Evolutionary conservation across 768 basidiomycete species (phyloP), one percentile per base, ranked within the genome.

Genomic region (Coprinopsis strossmayeri): DNA sequence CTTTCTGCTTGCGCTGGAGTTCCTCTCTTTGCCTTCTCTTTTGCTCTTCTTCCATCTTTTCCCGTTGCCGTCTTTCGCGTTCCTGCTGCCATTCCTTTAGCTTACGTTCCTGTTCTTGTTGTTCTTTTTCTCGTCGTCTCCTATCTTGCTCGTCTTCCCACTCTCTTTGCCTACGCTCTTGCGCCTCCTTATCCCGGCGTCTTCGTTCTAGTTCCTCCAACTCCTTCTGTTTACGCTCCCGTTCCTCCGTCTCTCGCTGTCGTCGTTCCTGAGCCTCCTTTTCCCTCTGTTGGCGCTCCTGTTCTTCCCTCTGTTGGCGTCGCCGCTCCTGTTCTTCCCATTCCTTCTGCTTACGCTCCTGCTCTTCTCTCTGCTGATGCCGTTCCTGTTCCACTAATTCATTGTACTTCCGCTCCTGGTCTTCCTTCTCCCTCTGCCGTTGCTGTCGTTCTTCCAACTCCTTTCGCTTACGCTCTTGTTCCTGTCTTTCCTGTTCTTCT

Each of bases 11-110:
- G 58, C 28, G 30, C 28, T 46, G 5, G 12, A 30, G 27, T 23
- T 39, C 38, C 39, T 38, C 37, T 18, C 44, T 51, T 77, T 64
- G 41, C 41, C 41, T 42, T 18, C 17, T 12, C 24, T 21, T 23
- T 21, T 18, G 18, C 24, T 42, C 41, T 82, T 77, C 46, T 17
- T 38, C 18, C 82, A 77, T 45, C 81, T 77, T 55, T 77, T 70
- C 27, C 28, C 40, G 9, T 20, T 18, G 10, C 35, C 46, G 18
- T 38, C 53, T 24, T 34, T 38, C n/a, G n/a, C 25, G 12, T 5
- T 48, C 34, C 34, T 27, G 18, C 24, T 13, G 13, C 38, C 12
- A 20, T n/a, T 40, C 21, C 38, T 24, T 41, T 11, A 37, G 13
- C 46, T 37, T 18, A 4, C 20, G n/a, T n/a, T 35, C 46, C 23